Evolutionary conservation across 2,329 filamentous ascomycete genomes (phyloP), one percentile per base, ranked within the genome.

Genomic region (Aspergillus udagawae): DNA sequence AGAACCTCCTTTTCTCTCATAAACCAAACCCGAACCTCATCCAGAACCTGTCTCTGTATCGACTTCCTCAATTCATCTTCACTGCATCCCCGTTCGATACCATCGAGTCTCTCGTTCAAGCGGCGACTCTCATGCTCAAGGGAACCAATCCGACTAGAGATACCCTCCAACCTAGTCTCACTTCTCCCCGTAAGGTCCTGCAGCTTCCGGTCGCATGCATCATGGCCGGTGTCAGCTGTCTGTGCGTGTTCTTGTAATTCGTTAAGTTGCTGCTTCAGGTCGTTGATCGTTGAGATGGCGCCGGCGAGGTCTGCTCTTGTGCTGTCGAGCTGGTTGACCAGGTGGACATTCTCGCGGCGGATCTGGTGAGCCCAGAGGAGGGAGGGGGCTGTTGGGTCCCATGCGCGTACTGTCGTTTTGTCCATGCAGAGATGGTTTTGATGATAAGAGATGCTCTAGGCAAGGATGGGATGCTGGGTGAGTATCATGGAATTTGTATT

Each of bases 351-450:
- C 56, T 74, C 71, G 21, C 72, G 72, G 20, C 70, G 71, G n/a
- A 75, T 64, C 53, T 76, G 67, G 59, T 75, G 68, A 5, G 70
- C 72, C 74, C 73, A 75, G 52, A 76, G 71, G 23, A 75, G 64
- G 7, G 69, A 63, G 56, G 62, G 27, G 17, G 64, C 27, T 27
- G 53, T 49, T 41, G 55, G 23, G 14, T 60, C 20, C 49, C 56
- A 58, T 20, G 44, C 1, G 21, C 45, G 54, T 35, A 20, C 42
- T 20, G 20, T 20, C 12, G 55, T 49, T 27, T 25, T 41, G 51
- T 54, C 25, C 55, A 47, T 61, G 51, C 32, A 52, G 60, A 48
- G 9, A n/a, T 52, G 48, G 42, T 55, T 27, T 53, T 41, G 14
- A 38, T 32, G 12, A 38, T 32, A 4, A 3, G 14, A 38, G 32